Conservation (phyloP, 202 grass and related monocot species). For the Panicum virgatum region DNA sequence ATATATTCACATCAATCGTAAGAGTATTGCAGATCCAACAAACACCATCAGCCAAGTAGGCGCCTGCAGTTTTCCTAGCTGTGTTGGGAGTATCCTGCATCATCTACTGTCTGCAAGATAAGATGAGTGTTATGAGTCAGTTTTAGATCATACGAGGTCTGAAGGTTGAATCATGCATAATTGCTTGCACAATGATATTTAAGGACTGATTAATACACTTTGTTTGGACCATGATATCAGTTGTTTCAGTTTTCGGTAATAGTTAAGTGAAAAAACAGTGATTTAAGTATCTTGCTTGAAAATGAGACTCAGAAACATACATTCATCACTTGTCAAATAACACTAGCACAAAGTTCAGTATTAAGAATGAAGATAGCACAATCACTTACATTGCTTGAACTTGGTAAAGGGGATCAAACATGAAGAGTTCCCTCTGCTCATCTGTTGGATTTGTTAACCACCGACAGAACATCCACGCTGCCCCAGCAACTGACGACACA, state of each 20-base stretch:
- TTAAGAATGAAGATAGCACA: background rate
- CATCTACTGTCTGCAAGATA: slow-evolving; percentile 41
- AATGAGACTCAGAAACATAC: background rate
- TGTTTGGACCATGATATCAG: background rate
- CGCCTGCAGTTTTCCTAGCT: background rate
- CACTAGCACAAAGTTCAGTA: background rate
- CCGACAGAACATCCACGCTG: slow-evolving; percentile 81
- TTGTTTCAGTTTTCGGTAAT: slow-evolving; percentile 2
- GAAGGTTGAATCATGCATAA: background rate
- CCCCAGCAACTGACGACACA: slow-evolving; percentile 64
- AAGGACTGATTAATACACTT: background rate
- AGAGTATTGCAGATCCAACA: background rate
- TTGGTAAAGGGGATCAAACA: slow-evolving; percentile 64
- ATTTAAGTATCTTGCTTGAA: background rate
- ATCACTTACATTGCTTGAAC: slow-evolving; percentile 47
- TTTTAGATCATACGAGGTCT: slow-evolving; percentile 1
- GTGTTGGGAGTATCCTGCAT: slow-evolving; percentile 1
- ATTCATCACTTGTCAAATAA: background rate
- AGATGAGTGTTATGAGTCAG: background rate
- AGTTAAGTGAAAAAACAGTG: background rate
- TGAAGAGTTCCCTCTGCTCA: slow-evolving; percentile 82
- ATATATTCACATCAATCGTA: slow-evolving; percentile 13
- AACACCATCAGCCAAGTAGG: slow-evolving; percentile 29
- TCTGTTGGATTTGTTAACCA: slow-evolving; percentile 93
- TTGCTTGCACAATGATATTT: background rate